Evolutionary conservation across 1,139 yeast species (phyloP).

Genomic region (Hanseniaspora sp.): DNA sequence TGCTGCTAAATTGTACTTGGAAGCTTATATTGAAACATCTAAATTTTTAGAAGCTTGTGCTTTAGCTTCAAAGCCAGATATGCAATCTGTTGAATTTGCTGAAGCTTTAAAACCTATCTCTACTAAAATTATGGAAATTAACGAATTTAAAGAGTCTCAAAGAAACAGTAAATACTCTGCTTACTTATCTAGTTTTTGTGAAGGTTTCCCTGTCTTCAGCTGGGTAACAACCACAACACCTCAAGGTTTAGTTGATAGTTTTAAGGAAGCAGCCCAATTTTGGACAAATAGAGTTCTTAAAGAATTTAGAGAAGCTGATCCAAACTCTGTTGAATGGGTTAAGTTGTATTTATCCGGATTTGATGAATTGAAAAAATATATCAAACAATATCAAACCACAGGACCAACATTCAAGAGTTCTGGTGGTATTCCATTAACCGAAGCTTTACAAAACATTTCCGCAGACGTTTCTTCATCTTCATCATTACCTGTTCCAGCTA

Average conservation of each 20-base stretch:
- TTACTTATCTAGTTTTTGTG: constrained; percentile 73
- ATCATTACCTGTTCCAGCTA: constrained; percentile 25
- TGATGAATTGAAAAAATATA: constrained; percentile 59
- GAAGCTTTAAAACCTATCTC: constrained; percentile 61
- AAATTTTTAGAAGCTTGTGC: constrained; percentile 50
- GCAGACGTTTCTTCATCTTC: constrained; percentile 24
- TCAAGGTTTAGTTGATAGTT: constrained; percentile 63
- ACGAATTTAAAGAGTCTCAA: constrained; percentile 59
- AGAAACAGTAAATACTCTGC: constrained; percentile 55
- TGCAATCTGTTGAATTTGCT: constrained; percentile 42
- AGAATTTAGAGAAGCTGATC: constrained; percentile 63
- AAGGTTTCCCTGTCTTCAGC: constrained; percentile 80
- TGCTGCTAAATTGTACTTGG: constrained; percentile 44
- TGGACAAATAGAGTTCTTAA: constrained; percentile 86
- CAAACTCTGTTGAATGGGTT: constrained; percentile 70
- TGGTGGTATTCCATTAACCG: constrained; percentile 41
- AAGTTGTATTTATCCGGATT: constrained; percentile 50
- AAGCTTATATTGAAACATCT: constrained; percentile 53
- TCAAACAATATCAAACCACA: constrained; percentile 63
- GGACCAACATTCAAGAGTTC: constrained; percentile 69
- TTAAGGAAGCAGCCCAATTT: constrained; percentile 83
- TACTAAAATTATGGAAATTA: constrained; percentile 46
- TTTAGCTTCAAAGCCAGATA: constrained; percentile 53
- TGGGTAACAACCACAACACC: constrained; percentile 74
- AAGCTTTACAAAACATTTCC: constrained; percentile 34